Evolutionary conservation across 2,329 filamentous ascomycete genomes (phyloP).

Genomic region (Beauveria asiatica): DNA sequence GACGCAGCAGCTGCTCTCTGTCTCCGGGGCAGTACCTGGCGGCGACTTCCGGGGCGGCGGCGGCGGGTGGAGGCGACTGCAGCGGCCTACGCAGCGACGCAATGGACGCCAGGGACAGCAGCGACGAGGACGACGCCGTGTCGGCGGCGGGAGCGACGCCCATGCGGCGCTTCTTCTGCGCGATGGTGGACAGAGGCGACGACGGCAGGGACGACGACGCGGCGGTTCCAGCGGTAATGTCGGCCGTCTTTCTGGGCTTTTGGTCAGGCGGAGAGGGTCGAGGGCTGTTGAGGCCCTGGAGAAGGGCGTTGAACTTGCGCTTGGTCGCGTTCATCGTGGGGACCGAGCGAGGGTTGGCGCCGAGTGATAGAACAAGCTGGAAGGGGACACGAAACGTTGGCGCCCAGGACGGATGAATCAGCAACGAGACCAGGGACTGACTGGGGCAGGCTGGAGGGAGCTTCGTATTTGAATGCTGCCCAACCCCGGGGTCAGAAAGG

Average conservation of each 20-base stretch:
- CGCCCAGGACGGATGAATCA: slow-evolving; percentile 1
- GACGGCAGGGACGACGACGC: not conserved
- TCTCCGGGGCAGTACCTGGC: slow-evolving; percentile 81
- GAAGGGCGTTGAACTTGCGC: slow-evolving; percentile 69
- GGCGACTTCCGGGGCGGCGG: slow-evolving; percentile 18
- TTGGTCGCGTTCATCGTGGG: slow-evolving; percentile 65
- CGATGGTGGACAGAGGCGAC: not conserved
- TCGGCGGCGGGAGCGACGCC: slow-evolving; percentile 29
- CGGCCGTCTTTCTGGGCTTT: slow-evolving; percentile 10
- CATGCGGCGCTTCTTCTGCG: slow-evolving; percentile 44
- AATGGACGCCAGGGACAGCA: slow-evolving; percentile 19
- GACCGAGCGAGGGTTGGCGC: not conserved
- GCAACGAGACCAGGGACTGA: not conserved
- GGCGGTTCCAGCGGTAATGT: not conserved
- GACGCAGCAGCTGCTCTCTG: slow-evolving; percentile 68
- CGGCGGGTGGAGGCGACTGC: slow-evolving; percentile 12
- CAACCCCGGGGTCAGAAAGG: too few relatives aligned
- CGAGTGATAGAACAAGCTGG: not conserved
- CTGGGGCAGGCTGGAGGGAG: not conserved
- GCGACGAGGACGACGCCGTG: slow-evolving; percentile 11
- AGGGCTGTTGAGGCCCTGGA: slow-evolving; percentile 54
- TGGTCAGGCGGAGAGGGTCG: slow-evolving; percentile 18
- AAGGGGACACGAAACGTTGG: not conserved
- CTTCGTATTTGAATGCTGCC: not conserved
- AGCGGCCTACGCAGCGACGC: slow-evolving; percentile 8